These are phyloP conservation scores for Podospora appendiculata DNA, from an alignment of 495 filamentous ascomycete species.

Conservation along the genomic window DNA sequence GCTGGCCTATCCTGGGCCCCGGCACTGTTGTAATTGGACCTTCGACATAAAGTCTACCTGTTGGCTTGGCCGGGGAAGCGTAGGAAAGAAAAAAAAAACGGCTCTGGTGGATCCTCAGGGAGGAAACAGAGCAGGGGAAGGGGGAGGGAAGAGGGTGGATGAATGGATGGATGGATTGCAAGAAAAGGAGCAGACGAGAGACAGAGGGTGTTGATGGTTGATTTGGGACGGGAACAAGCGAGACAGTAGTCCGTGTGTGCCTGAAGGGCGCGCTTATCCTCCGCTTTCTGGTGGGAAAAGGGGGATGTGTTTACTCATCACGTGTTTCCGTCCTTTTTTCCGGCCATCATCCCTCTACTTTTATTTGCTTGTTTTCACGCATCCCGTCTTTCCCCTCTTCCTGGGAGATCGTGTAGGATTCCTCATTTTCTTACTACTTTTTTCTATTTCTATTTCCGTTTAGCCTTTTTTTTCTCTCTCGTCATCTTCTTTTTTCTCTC, in stretches of 20 bases:
- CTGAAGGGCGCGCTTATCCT: too few species aligned
- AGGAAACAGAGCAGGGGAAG: background rate
- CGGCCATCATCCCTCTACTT: background rate
- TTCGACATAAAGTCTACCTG: conserved; percentile 12
- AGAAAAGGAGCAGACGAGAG: too few species aligned
- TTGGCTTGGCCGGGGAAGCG: background rate
- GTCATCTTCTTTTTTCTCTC: background rate
- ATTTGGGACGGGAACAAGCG: too few species aligned
- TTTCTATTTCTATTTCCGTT: background rate
- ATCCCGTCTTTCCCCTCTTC: background rate
- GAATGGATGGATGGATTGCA: background rate
- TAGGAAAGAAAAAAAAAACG: too few species aligned
- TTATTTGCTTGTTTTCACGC: background rate
- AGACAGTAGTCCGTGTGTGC: too few species aligned
- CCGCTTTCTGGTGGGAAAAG: background rate
- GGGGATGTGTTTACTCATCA: background rate
- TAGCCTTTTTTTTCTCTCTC: background rate
- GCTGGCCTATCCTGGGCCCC: conserved; percentile 15
- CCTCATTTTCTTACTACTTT: background rate
- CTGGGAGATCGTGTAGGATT: too few species aligned
- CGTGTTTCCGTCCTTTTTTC: background rate
- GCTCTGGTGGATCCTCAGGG: too few species aligned
- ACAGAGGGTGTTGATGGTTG: too few species aligned
- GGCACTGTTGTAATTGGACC: conserved; percentile 10
- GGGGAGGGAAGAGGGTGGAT: background rate